These are phyloP conservation scores for Primulina huaijiensis DNA, from an alignment of 257 asterid genomes.

Conservation along the genomic window DNA sequence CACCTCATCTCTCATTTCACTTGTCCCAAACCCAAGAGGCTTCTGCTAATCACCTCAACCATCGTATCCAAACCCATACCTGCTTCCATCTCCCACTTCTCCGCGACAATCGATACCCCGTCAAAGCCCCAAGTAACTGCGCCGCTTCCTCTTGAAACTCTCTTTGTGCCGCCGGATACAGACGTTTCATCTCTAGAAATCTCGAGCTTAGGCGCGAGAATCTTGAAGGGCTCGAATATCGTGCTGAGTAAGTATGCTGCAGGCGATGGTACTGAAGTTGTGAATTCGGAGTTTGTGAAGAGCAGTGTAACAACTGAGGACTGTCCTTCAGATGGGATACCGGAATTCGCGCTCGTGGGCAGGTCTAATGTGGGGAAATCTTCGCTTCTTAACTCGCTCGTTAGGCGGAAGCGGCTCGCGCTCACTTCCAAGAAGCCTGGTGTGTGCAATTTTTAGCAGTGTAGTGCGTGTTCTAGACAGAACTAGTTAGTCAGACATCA, in stretches of 20 bases:
- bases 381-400: background rate
- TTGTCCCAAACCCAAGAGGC: background rate
- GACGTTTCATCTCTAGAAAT: background rate
- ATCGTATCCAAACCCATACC: background rate
- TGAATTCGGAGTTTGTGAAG: background rate
- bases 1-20: background rate
- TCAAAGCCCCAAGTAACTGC: background rate
- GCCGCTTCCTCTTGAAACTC: background rate
- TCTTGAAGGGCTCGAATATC: background rate
- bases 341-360: background rate
- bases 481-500: background rate
- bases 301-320: background rate
- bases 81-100: background rate
- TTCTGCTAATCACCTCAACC: background rate
- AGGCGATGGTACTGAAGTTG: background rate
- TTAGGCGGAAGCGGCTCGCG: background rate
- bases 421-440: conserved; percentile 1
- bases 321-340: background rate
- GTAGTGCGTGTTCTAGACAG: background rate
- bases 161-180: background rate
- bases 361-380: background rate
- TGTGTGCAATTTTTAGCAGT: background rate
- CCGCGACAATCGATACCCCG: background rate
- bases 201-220: background rate
- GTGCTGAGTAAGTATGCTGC: background rate